Percentiles rank a stretch among this genome's conserved stretches.
phyloP scores from a whole-genome alignment of 2,329 filamentous ascomycete species.

The Calonectria leucothoes region DNA sequence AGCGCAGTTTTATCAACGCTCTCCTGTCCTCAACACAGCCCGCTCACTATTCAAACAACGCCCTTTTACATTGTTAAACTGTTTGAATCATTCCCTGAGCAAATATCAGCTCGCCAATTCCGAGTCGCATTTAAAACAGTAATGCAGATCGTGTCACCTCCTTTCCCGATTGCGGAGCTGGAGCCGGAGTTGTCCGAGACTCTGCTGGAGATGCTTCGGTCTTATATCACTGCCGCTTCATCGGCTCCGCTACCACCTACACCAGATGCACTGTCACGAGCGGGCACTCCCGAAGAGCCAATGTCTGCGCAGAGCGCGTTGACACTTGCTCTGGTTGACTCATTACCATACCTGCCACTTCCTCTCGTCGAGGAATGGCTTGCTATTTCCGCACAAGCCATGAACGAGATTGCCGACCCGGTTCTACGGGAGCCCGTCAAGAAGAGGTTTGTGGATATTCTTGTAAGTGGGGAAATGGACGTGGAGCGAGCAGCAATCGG shows the following conservation, averaged over 20 bases:
- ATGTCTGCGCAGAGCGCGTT: slow-evolving; percentile 85
- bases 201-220: slow-evolving; percentile 81
- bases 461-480: slow-evolving; percentile 88
- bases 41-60: slow-evolving; percentile 76
- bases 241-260: slow-evolving; percentile 55
- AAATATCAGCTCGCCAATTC: slow-evolving; percentile 87
- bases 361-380: slow-evolving; percentile 84
- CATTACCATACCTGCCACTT: slow-evolving; percentile 79
- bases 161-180: slow-evolving; percentile 77
- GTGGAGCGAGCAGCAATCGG: slow-evolving; percentile 83
- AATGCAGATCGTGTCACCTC: slow-evolving; percentile 83
- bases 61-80: slow-evolving; percentile 88
- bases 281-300: slow-evolving; percentile 43
- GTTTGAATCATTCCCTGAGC: slow-evolving; percentile 81
- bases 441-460: slow-evolving; percentile 81
- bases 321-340: slow-evolving; percentile 81
- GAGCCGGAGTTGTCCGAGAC: slow-evolving; percentile 85
- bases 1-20: slow-evolving; percentile 84
- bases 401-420: slow-evolving; percentile 72
- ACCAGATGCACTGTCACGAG: slow-evolving; percentile 49
- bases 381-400: slow-evolving; percentile 73
- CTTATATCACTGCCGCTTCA: slow-evolving; percentile 65
- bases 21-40: slow-evolving; percentile 81
- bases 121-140: slow-evolving; percentile 88
- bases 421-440: slow-evolving; percentile 73